Base-by-base conservation (phyloP, 2,329 filamentous ascomycete genomes). In the Fusarium sp. region DNA sequence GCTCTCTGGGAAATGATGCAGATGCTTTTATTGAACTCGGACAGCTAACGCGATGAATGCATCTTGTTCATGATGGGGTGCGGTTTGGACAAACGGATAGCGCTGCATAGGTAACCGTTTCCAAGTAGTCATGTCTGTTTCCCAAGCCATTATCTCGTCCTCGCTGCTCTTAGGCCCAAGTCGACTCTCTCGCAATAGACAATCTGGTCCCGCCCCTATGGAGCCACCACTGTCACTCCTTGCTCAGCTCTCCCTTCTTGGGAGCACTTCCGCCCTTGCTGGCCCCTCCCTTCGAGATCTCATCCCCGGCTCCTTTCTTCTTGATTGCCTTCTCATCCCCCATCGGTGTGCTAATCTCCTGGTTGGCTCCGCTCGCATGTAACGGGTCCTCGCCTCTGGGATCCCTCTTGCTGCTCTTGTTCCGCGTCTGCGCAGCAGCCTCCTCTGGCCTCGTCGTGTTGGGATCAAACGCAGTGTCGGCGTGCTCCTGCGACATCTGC, bases 391-490 rank as follows among this genome's bases (percentile, higher is more conserved):
- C 60, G 36, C 72, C 71, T 62, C 69, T 56, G 55, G 47, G 47
- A 4, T 62, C 62, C 58, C 64, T 70, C 6, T 82, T 67, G 31
- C 81, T 75, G 7, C 77, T 80, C 9, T 84, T 83, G 31, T 79
- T 72, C 7, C 80, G 69, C 71, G 82, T 87, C 81, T 90, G 87
- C 23, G 80, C 76, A 75, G 82, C 87, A 80, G 89, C 88, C 23
- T 80, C 75, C 76, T 94, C 90, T 0, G 94, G 94, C 18, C 85
- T 82, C 28, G 92, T 95, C 77, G 88, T 88, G 59, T 84, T 80
- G 0, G 90, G 89, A 76, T 94, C 86, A 79, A 93, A 97, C 1
- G 94, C 91, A 0, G 90, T 86, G 43, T 90, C 84, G 4, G 83
- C 78, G 60, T 87, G 82, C 31, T 85, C 82, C 0, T 86, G 84